These are phyloP conservation scores for Mallotus repandus DNA, from an alignment of 441 rosid species.

Conservation along the genomic window DNA sequence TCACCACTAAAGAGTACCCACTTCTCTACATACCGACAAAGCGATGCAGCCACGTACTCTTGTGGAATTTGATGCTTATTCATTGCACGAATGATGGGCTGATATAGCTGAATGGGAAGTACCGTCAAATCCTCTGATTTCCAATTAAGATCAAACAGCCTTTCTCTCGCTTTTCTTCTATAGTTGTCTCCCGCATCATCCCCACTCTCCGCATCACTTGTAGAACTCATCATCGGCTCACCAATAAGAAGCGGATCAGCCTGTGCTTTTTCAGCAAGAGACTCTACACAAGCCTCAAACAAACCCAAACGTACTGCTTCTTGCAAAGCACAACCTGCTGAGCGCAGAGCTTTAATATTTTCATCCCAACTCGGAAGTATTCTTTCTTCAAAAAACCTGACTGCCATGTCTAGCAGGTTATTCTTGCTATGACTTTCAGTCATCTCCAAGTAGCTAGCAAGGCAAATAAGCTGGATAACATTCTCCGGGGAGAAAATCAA, in stretches of 20 bases:
- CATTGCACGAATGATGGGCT: constrained; percentile 39
- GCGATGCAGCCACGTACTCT: constrained; percentile 47
- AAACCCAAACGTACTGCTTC: constrained; percentile 45
- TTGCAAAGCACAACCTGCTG: constrained; percentile 32
- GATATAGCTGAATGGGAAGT: constrained; percentile 57
- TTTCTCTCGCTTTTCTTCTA: constrained; percentile 62
- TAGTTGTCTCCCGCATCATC: constrained; percentile 29
- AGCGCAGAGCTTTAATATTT: constrained; percentile 53
- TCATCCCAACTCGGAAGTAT: constrained; percentile 73
- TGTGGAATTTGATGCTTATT: constrained; percentile 39
- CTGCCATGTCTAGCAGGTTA: constrained; percentile 51
- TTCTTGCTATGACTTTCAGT: constrained; percentile 52
- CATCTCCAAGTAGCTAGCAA: constrained; percentile 67
- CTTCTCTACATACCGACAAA: constrained; percentile 49
- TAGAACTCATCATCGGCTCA: constrained; percentile 33
- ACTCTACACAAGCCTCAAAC: constrained; percentile 55
- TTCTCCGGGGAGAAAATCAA: constrained; percentile 52
- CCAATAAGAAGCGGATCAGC: constrained; percentile 50
- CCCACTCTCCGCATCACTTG: constrained; percentile 19
- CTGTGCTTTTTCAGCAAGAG: constrained; percentile 53
- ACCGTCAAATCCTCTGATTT: constrained; percentile 53
- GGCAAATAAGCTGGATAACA: constrained; percentile 56
- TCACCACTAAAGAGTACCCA: constrained; percentile 37
- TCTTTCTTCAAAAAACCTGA: constrained; percentile 42
- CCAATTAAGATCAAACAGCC: constrained; percentile 51